Base-by-base conservation (phyloP, 306 rosid species). In the Benincasa hispida region DNA sequence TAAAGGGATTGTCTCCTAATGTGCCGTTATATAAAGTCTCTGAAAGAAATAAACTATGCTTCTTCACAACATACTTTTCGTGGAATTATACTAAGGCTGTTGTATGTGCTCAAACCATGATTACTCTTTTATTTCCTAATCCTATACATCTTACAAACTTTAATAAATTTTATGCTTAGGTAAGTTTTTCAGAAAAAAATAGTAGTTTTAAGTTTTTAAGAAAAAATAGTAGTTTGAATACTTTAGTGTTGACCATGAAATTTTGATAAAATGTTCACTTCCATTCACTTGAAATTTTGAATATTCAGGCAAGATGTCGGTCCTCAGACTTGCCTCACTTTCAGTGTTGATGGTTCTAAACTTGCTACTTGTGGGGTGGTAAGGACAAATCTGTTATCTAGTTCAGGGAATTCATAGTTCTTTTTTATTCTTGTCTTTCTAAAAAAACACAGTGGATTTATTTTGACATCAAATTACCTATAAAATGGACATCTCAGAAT, bases 41-140 rank as follows among this genome's bases (percentile, higher is more conserved):
- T 17, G 98, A 95, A 90, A 98, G 98, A 78, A 90, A 92, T 65
- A 98, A 95, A 81, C 98, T 98, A 47, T 89, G 96, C 89, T 90
- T 95, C 86, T 95, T 92, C 84, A 95, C 99, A 56, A 86, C 96
- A 76, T 90, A 90, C 89, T 95, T 95, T 74, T 83, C 93, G 48
- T 95, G 99, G 99, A 98, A 95, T 81, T 80, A 82, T 42, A 69
- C 92, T 41, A 95, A 90, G 88, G 92, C 98, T 72, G 51, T 55
- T 81, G 99, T 95, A 90, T 72, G 96, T 86, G 79, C 78, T 75
- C 41, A 77, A 84, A 62, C 77, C 22, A 24, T 24, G 45, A 25
- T 83, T 83, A 58, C 24, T 81, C 47, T 37, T 74, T 83, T 74
- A 65, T 74, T 78, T 55, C 56, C 79, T 11, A 37, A 32, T 75